These are phyloP conservation scores for Atractiella rhizophila DNA, from an alignment of 768 basidiomycete genomes.

Conservation along the genomic window DNA sequence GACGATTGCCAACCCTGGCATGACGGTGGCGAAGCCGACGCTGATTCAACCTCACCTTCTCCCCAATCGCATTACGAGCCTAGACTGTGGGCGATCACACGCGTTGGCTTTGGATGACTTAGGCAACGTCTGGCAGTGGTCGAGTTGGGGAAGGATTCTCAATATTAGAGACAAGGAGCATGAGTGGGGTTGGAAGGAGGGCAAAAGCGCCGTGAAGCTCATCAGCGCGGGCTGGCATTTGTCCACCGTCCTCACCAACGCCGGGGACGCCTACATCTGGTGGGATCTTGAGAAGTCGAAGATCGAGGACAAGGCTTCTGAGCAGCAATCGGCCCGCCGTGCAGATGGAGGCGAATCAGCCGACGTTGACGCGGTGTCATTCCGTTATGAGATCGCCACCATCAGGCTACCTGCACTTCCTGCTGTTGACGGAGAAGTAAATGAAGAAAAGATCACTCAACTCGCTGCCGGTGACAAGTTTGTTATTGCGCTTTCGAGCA, in stretches of 20 bases:
- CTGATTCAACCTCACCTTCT: conserved; percentile 26
- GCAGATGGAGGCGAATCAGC: not conserved
- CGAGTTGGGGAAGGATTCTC: conserved; percentile 41
- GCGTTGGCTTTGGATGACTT: conserved; percentile 37
- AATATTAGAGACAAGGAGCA: not conserved
- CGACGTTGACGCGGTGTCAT: conserved; percentile 3
- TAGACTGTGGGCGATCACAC: conserved; percentile 54
- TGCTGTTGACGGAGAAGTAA: not conserved
- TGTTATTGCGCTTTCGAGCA: conserved; percentile 53
- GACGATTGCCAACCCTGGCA: not conserved
- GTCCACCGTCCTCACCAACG: conserved; percentile 43
- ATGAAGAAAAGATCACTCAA: conserved; percentile 34
- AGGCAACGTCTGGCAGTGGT: conserved; percentile 44
- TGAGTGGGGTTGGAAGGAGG: conserved; percentile 1
- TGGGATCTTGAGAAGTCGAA: conserved; percentile 22
- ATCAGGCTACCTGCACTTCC: conserved; percentile 6
- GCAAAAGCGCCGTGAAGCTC: conserved; percentile 21
- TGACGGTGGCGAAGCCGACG: conserved; percentile 25
- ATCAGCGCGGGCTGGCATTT: conserved; percentile 61
- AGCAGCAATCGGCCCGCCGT: not conserved
- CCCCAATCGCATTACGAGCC: conserved; percentile 1
- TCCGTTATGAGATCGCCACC: conserved; percentile 6
- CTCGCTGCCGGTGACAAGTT: conserved; percentile 53
- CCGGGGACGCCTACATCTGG: conserved; percentile 50
- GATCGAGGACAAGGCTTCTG: conserved; percentile 1